phyloP scores from a whole-genome alignment of 257 asterid genomes.

The Pogostemon cablin region DNA sequence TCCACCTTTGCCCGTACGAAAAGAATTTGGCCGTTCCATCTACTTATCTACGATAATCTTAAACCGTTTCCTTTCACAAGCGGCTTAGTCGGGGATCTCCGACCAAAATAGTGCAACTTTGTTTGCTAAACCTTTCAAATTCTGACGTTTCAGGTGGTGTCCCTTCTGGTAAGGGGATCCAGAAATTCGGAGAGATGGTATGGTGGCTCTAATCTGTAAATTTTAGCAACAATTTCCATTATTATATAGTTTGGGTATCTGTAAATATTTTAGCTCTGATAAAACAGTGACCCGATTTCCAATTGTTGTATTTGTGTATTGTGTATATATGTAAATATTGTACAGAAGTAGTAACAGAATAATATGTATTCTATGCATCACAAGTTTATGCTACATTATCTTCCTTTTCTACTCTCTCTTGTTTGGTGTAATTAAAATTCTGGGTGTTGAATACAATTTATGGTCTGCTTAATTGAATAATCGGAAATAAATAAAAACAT shows the following conservation, averaged over 20 bases:
- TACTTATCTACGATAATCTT: too few species aligned
- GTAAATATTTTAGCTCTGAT: conserved; percentile 22
- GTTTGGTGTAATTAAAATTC: too few species aligned
- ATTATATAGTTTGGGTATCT: neutral
- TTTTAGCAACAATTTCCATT: neutral
- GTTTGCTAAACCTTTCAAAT: neutral
- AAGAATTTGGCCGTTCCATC: too few species aligned
- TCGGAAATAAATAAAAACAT: too few species aligned
- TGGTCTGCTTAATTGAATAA: too few species aligned
- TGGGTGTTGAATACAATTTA: too few species aligned
- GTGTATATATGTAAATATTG: conserved; percentile 32
- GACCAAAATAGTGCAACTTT: conserved; percentile 2
- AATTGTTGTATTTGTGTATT: conserved; percentile 2
- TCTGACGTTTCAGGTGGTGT: conserved; percentile 84
- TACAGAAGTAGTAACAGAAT: conserved; percentile 18
- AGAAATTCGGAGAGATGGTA: neutral
- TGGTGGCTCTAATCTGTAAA: conserved; percentile 9
- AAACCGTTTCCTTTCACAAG: neutral
- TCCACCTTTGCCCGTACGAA: neutral
- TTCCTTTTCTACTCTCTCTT: neutral
- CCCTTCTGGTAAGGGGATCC: conserved; percentile 78
- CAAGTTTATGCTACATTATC: neutral
- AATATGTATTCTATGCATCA: neutral
- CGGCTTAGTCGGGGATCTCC: neutral
- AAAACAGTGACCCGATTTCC: neutral